These are phyloP conservation scores for Heliophila coronopifolia DNA, from an alignment of 441 rosid genomes.

Conservation along the genomic window DNA sequence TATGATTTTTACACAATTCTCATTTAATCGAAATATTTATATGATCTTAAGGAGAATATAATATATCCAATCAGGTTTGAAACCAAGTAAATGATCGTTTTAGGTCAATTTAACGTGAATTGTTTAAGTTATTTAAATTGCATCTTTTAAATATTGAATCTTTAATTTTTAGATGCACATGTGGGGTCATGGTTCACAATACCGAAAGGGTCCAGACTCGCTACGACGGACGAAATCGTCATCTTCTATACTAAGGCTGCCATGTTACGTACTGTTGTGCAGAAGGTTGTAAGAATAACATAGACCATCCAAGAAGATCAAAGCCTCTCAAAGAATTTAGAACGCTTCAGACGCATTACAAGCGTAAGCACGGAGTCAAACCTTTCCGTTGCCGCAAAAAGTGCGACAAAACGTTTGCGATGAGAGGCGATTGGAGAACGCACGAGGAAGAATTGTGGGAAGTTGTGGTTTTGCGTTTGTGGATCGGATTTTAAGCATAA, in stretches of 20 bases:
- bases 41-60: not conserved
- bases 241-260: conserved; percentile 89
- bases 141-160: not conserved
- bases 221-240: conserved; percentile 91
- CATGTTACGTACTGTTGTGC: conserved; percentile 95
- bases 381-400: conserved; percentile 87
- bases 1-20: not conserved
- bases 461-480: conserved; percentile 90
- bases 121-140: not conserved
- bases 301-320: conserved; percentile 80
- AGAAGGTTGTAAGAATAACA: conserved; percentile 87
- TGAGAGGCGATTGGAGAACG: conserved; percentile 98
- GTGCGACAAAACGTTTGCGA: conserved; percentile 88
- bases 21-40: not conserved
- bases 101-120: conserved; percentile 1
- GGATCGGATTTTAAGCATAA: conserved; percentile 97
- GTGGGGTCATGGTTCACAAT: conserved; percentile 99
- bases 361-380: conserved; percentile 81
- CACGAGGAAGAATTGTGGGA: conserved; percentile 99
- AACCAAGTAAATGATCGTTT: conserved; percentile 1
- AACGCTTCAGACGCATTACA: conserved; percentile 97
- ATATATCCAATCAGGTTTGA: not conserved
- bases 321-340: conserved; percentile 89
- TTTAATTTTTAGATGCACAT: conserved; percentile 74
- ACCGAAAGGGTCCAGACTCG: conserved; percentile 92